Evolutionary conservation across 1,284 basidiomycete genomes (phyloP).

Genomic region (Ceratobasidium sp.): DNA sequence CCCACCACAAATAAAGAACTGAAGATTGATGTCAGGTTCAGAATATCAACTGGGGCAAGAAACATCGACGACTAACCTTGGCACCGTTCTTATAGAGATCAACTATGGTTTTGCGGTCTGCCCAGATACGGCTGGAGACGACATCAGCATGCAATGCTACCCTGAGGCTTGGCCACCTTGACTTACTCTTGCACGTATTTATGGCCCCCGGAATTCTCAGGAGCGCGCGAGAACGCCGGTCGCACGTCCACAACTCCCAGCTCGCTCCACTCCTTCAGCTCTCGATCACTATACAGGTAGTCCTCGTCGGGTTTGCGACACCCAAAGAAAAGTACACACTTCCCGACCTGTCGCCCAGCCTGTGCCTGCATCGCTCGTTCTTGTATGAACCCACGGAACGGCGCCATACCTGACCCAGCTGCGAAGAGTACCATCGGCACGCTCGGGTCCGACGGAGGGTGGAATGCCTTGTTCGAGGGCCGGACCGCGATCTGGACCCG

Average conservation of each 20-base stretch:
- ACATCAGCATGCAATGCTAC: neutral
- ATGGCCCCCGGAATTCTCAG: conserved; percentile 58
- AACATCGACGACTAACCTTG: conserved; percentile 4
- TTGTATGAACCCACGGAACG: conserved; percentile 66
- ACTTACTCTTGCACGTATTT: conserved; percentile 65
- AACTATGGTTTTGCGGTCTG: conserved; percentile 57
- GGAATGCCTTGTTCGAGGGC: conserved; percentile 60
- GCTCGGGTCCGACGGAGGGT: conserved; percentile 60
- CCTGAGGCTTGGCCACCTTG: neutral
- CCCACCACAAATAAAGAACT: conserved; percentile 38
- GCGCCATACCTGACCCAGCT: conserved; percentile 64
- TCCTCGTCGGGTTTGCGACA: conserved; percentile 61
- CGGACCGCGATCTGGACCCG: conserved; percentile 62
- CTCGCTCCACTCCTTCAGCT: conserved; percentile 59
- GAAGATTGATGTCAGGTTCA: no score
- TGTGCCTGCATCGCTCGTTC: conserved; percentile 63
- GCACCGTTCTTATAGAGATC: conserved; percentile 1
- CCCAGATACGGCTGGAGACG: conserved; percentile 59
- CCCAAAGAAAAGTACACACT: conserved; percentile 63
- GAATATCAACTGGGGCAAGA: conserved; percentile 43
- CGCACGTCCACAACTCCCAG: conserved; percentile 63
- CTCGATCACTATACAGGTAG: conserved; percentile 57
- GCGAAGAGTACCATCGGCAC: conserved; percentile 63
- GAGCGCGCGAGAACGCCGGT: conserved; percentile 61
- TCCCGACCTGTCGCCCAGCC: conserved; percentile 61